These are phyloP conservation scores for Globisporangium irregulare DNA, from an alignment of 352 stramenopile species.

Conservation along the genomic window DNA sequence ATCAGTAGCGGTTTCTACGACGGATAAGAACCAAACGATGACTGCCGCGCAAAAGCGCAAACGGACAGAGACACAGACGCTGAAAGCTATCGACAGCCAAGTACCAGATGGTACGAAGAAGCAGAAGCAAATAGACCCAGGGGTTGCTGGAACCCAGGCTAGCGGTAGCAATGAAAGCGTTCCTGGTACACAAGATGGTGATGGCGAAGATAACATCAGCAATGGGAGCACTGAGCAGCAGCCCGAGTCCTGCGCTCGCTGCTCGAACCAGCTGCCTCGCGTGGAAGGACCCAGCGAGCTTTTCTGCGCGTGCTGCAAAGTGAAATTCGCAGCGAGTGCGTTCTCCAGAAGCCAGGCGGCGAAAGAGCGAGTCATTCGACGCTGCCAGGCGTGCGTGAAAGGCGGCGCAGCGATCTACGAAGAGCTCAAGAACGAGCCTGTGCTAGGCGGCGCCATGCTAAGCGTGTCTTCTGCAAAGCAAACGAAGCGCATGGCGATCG, in stretches of 20 bases:
- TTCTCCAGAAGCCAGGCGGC: not conserved
- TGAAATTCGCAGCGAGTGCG: not conserved
- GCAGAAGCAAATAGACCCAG: too few species aligned
- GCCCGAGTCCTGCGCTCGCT: not conserved
- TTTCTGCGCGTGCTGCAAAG: slow-evolving; percentile 3
- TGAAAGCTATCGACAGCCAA: too few species aligned
- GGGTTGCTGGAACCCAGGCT: not conserved
- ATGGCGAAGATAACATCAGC: not conserved
- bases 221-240: not conserved
- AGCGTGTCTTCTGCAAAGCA: not conserved
- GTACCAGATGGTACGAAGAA: too few species aligned
- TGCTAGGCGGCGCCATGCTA: not conserved
- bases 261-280: not conserved
- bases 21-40: too few species aligned
- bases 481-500: slow-evolving; percentile 1
- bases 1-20: too few species aligned
- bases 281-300: not conserved
- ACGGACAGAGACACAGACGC: too few species aligned
- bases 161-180: too few species aligned
- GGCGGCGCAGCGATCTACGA: not conserved
- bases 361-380: not conserved
- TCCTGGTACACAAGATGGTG: not conserved
- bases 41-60: too few species aligned
- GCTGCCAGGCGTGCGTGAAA: slow-evolving; percentile 2
- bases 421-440: not conserved